A percentile compares a stretch with the other conserved stretches of the same genome.
Conservation (phyloP, 2,329 filamentous ascomycete species). For the Hypoxylon sp. region DNA sequence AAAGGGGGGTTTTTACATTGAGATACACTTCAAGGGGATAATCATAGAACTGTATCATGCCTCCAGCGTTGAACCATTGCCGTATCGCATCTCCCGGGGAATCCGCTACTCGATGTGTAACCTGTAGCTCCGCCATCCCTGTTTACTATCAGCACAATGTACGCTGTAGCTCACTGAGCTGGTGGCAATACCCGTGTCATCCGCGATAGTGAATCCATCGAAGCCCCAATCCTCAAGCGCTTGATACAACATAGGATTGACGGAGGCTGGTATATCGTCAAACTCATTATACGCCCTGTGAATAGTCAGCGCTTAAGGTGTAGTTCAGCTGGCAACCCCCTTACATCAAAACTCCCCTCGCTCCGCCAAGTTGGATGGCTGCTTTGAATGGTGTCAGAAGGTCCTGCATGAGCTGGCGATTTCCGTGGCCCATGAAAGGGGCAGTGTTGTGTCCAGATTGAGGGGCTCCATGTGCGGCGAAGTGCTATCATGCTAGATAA, state of each 20-base stretch:
- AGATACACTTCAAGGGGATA: slow-evolving; percentile 59
- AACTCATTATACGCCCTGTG: slow-evolving; percentile 59
- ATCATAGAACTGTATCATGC: slow-evolving; percentile 63
- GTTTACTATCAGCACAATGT: slow-evolving; percentile 26
- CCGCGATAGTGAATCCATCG: slow-evolving; percentile 60
- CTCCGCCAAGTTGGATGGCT: slow-evolving; percentile 60
- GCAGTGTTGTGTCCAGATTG: slow-evolving; percentile 61
- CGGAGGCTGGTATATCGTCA: slow-evolving; percentile 58
- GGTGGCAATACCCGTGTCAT: slow-evolving; percentile 57
- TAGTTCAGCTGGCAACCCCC: slow-evolving; percentile 1
- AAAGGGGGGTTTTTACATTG: slow-evolving; percentile 47
- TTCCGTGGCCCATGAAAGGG: slow-evolving; percentile 61
- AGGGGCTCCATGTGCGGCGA: slow-evolving; percentile 61
- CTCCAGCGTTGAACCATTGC: slow-evolving; percentile 62
- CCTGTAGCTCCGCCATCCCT: slow-evolving; percentile 55
- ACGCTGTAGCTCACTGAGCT: not conserved
- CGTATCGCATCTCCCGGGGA: slow-evolving; percentile 58
- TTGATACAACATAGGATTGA: slow-evolving; percentile 58
- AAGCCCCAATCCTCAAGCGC: slow-evolving; percentile 59
- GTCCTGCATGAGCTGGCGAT: slow-evolving; percentile 60
- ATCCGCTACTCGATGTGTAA: slow-evolving; percentile 56
- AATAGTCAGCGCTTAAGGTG: slow-evolving; percentile 7
- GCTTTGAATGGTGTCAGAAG: slow-evolving; percentile 61
- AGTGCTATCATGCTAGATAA: slow-evolving; percentile 53
- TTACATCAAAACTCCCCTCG: slow-evolving; percentile 61